These are phyloP conservation scores for Collybia nuda DNA, from an alignment of 768 basidiomycete genomes.

Conservation along the genomic window DNA sequence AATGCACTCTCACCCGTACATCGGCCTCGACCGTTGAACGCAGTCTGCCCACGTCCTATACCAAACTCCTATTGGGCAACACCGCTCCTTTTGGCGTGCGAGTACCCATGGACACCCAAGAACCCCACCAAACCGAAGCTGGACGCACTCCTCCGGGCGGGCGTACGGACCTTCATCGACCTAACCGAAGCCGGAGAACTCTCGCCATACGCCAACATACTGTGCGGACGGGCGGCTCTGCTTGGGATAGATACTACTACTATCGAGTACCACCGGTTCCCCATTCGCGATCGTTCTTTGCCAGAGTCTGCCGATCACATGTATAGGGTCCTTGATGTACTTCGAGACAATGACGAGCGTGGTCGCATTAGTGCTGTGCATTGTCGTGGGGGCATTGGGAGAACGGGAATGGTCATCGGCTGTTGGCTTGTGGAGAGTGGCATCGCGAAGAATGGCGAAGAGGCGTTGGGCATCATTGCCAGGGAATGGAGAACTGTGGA, in stretches of 20 bases:
- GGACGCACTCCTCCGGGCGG: constrained; percentile 67
- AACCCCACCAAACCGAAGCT: constrained; percentile 63
- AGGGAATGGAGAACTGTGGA: constrained; percentile 74
- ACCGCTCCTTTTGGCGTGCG: constrained; percentile 69
- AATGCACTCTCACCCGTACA: constrained; percentile 16
- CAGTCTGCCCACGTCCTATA: constrained; percentile 51
- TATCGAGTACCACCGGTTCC: constrained; percentile 78
- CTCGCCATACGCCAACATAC: constrained; percentile 56
- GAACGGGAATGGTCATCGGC: constrained; percentile 62
- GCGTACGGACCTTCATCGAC: constrained; percentile 81
- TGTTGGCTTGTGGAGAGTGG: constrained; percentile 78
- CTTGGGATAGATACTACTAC: constrained; percentile 53
- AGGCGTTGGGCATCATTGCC: constrained; percentile 65
- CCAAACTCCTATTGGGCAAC: constrained; percentile 90
- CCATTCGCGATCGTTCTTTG: constrained; percentile 70
- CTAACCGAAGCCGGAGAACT: constrained; percentile 83
- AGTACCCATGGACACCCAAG: constrained; percentile 75
- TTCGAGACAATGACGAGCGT: constrained; percentile 58
- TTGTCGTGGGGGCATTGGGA: constrained; percentile 77
- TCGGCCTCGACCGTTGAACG: constrained; percentile 17
- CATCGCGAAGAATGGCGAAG: constrained; percentile 57
- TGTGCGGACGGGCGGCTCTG: constrained; percentile 50
- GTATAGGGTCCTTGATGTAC: constrained; percentile 54
- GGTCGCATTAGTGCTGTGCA: constrained; percentile 72
- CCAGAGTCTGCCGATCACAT: constrained; percentile 62